phyloP scores from a whole-genome alignment of 805 yeast genomes.

The Teunomyces panamensis region DNA sequence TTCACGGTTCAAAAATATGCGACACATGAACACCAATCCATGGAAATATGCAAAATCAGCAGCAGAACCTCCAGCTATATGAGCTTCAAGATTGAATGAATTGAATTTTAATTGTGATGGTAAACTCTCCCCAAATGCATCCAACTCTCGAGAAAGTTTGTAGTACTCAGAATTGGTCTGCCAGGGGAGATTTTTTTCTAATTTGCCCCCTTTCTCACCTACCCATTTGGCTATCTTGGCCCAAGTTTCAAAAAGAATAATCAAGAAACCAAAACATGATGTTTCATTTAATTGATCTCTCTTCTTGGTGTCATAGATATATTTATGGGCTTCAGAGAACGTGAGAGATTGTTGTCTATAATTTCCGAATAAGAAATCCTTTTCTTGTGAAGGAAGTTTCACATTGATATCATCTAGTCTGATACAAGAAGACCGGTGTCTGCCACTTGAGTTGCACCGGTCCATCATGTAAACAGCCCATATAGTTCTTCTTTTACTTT shows the following conservation, averaged over 20 bases:
- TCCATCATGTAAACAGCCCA: conserved; percentile 46
- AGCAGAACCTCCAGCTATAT: conserved; percentile 26
- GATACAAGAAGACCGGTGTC: conserved; percentile 30
- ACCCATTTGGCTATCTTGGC: conserved; percentile 37
- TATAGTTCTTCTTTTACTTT: conserved; percentile 33
- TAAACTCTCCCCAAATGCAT: conserved; percentile 18
- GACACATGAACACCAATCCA: conserved; percentile 27
- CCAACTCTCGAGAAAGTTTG: conserved; percentile 22
- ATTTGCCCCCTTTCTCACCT: conserved; percentile 30
- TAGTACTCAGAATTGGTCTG: conserved; percentile 22
- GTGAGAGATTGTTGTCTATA: conserved; percentile 12
- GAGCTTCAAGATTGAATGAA: conserved; percentile 23
- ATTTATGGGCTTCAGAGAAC: conserved; percentile 10
- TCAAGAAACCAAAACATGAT: conserved; percentile 27
- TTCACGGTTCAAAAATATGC: conserved; percentile 34
- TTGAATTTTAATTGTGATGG: conserved; percentile 23
- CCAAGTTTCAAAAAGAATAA: conserved; percentile 36
- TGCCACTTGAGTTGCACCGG: conserved; percentile 35
- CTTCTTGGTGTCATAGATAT: conserved; percentile 8
- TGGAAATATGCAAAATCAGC: conserved; percentile 35
- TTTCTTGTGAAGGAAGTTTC: conserved; percentile 30
- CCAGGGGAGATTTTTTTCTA: conserved; percentile 30
- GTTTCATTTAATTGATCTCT: conserved; percentile 2
- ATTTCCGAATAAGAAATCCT: conserved; percentile 27
- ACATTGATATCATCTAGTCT: conserved; percentile 30